phyloP scores from a whole-genome alignment of 768 basidiomycete genomes.

The Serendipita sp. region DNA sequence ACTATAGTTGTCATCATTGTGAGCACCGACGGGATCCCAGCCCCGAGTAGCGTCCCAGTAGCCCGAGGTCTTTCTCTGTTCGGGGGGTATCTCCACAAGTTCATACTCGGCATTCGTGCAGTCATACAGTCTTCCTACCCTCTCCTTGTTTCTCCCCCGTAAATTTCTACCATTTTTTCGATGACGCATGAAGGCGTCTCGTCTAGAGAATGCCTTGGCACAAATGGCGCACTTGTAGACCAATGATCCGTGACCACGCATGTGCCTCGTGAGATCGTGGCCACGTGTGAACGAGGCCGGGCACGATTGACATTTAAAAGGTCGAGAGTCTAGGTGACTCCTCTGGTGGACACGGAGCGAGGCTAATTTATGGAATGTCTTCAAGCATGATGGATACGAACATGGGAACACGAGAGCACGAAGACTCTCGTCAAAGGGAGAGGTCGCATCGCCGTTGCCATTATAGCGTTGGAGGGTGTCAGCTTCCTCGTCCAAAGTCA shows the following conservation, averaged over 20 bases:
- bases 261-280: constrained; percentile 13
- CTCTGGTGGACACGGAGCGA: constrained; percentile 57
- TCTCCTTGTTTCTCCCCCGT: constrained; percentile 19
- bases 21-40: background rate
- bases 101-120: background rate
- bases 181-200: constrained; percentile 28
- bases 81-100: background rate
- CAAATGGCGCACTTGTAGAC: constrained; percentile 15
- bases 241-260: constrained; percentile 38
- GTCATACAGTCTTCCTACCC: background rate
- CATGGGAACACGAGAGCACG: constrained; percentile 32
- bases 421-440: too few species aligned
- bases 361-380: constrained; percentile 54
- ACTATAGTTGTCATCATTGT: background rate
- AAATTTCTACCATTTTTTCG: constrained; percentile 40
- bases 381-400: constrained; percentile 44
- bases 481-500: background rate
- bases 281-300: constrained; percentile 9
- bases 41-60: background rate
- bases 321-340: constrained; percentile 43
- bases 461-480: background rate
- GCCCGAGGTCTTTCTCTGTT: background rate
- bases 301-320: constrained; percentile 36
- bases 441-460: too few species aligned
- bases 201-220: constrained; percentile 25